Evolutionary conservation across 345 rosid species (phyloP).

Genomic region (Eucalyptus viminalis): DNA sequence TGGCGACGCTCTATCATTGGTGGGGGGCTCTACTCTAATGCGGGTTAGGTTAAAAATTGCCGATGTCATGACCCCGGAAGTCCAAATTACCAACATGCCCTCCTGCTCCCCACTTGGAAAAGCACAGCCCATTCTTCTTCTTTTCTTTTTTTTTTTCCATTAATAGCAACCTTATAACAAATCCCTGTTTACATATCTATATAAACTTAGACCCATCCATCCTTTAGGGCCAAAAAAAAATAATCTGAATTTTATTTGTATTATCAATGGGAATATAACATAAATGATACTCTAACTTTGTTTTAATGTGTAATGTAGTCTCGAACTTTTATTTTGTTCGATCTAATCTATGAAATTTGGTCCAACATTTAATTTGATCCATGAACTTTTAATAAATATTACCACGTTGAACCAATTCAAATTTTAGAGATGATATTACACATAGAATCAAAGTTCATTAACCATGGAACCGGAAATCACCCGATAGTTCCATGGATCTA

Average conservation of each 20-base stretch:
- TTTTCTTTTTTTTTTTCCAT: too few species aligned
- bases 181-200: background rate
- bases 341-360: too few species aligned
- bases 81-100: background rate
- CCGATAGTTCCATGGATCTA: too few species aligned
- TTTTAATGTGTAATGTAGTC: too few species aligned
- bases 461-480: too few species aligned
- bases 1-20: background rate
- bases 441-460: too few species aligned
- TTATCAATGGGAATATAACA: background rate
- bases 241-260: background rate
- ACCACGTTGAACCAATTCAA: too few species aligned
- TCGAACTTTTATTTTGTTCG: too few species aligned
- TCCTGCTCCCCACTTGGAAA: background rate
- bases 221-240: background rate
- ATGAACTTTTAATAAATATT: too few species aligned
- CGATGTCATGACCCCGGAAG: background rate
- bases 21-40: background rate
- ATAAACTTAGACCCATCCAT: background rate
- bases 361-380: accelerated
- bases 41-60: background rate
- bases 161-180: background rate
- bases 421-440: too few species aligned
- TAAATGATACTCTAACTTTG: too few species aligned
- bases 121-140: background rate